These are phyloP conservation scores for Piloderma croceum DNA, from an alignment of 768 basidiomycete species.

Conservation along the genomic window DNA sequence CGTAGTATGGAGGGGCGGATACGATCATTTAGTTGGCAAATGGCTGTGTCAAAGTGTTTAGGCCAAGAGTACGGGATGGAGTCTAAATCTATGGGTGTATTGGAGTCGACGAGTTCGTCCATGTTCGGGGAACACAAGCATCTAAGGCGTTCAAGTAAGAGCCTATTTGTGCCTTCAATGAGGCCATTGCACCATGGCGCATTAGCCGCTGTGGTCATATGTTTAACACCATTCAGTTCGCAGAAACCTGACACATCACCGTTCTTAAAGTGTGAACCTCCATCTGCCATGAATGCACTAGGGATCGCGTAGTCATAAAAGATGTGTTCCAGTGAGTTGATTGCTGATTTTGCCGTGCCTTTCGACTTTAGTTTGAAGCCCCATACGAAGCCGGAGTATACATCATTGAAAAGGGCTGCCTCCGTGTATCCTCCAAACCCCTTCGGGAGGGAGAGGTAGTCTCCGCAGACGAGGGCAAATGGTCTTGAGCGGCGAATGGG, in stretches of 20 bases:
- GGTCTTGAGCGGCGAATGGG: slow-evolving; percentile 14
- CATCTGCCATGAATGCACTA: slow-evolving; percentile 19
- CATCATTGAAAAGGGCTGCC: slow-evolving; percentile 12
- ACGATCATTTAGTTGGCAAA: slow-evolving; percentile 14
- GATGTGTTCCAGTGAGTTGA: slow-evolving; percentile 9
- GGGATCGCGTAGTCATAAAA: slow-evolving; percentile 5
- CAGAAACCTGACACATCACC: slow-evolving; percentile 12
- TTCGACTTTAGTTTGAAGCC: slow-evolving; percentile 13
- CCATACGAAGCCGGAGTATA: slow-evolving; percentile 18
- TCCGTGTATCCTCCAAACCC: slow-evolving; percentile 11
- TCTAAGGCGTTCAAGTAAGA: slow-evolving; percentile 14
- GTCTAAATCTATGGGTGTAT: slow-evolving; percentile 7
- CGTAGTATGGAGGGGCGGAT: slow-evolving; percentile 12
- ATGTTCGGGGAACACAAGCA: slow-evolving; percentile 18
- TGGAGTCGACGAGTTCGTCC: slow-evolving; percentile 10
- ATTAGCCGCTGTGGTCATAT: slow-evolving; percentile 13
- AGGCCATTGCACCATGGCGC: slow-evolving; percentile 26
- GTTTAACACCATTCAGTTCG: slow-evolving; percentile 8
- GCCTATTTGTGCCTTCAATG: slow-evolving; percentile 20
- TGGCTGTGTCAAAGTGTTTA: slow-evolving; percentile 15
- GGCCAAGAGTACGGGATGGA: slow-evolving; percentile 19
- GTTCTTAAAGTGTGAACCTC: slow-evolving; percentile 21
- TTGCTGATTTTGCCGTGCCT: slow-evolving; percentile 9
- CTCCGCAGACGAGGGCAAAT: slow-evolving; percentile 15
- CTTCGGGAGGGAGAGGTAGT: slow-evolving; percentile 17